Evolutionary conservation across 352 stramenopile species (phyloP).

Genomic region (Globisporangium recalcitrans): DNA sequence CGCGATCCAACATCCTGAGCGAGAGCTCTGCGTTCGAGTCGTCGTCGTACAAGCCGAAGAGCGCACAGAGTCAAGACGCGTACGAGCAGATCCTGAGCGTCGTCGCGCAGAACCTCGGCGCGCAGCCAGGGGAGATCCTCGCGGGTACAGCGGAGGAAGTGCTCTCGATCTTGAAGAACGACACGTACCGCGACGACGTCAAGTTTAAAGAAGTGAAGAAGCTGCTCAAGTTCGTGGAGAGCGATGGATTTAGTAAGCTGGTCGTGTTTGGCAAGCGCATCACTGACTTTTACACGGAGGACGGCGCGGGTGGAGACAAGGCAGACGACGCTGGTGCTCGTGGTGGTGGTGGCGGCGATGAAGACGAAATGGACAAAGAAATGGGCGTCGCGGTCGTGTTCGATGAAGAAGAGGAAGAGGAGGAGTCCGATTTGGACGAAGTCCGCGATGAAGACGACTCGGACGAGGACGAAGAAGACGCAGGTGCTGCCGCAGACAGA

Average conservation of each 20-base stretch:
- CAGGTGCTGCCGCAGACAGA: conserved; percentile 33
- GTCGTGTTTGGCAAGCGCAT: conserved; percentile 85
- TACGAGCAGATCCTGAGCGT: conserved; percentile 88
- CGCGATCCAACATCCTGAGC: conserved; percentile 57
- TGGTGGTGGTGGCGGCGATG: conserved; percentile 34
- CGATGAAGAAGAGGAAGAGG: conserved; percentile 96
- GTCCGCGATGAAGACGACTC: conserved; percentile 68
- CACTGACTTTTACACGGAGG: conserved; percentile 78
- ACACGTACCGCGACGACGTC: conserved; percentile 80
- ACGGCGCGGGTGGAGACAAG: conserved; percentile 16
- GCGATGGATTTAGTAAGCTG: conserved; percentile 73
- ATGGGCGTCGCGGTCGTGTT: conserved; percentile 98
- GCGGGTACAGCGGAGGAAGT: conserved; percentile 90
- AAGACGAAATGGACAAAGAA: conserved; percentile 92
- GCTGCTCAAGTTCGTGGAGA: conserved; percentile 78
- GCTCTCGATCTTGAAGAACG: conserved; percentile 90
- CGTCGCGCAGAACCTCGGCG: conserved; percentile 73
- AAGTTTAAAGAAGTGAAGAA: conserved; percentile 81
- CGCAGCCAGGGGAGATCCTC: conserved; percentile 89
- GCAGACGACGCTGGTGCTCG: conserved; percentile 26
- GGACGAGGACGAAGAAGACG: conserved; percentile 42
- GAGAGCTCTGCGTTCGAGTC: conserved; percentile 72
- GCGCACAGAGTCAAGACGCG: conserved; percentile 74
- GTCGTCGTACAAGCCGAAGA: conserved; percentile 86
- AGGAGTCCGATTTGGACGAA: conserved; percentile 91